phyloP scores from a whole-genome alignment of 441 rosid species.

The Populus trichocarpa region DNA sequence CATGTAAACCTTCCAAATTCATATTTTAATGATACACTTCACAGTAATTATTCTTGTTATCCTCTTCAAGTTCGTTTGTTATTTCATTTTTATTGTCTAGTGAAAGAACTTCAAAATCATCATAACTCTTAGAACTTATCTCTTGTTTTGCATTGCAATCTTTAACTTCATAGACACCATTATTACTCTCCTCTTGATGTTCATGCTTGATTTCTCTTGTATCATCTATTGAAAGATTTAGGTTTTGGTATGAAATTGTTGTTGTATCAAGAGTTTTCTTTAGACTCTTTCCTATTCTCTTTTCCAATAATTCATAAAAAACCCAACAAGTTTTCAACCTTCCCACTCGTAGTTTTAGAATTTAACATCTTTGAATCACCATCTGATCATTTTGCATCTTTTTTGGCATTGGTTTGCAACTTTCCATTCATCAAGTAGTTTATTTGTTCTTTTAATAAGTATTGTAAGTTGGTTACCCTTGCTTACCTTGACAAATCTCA shows the following conservation, averaged over 20 bases:
- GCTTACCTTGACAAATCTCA: too few species aligned
- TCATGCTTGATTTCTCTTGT: background rate
- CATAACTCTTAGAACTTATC: background rate
- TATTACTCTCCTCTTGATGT: conserved; percentile 3
- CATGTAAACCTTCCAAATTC: conserved; percentile 14
- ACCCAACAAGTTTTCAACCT: too few species aligned
- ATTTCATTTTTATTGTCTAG: conserved; percentile 12
- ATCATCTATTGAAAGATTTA: conserved; percentile 12
- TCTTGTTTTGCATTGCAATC: background rate
- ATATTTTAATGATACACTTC: conserved; percentile 2
- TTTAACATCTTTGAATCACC: too few species aligned
- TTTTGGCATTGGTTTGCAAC: too few species aligned
- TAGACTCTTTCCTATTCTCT: background rate
- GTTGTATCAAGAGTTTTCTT: conserved; percentile 15
- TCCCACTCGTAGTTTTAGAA: too few species aligned
- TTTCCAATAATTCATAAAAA: too few species aligned
- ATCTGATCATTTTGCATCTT: too few species aligned
- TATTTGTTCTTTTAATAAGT: too few species aligned
- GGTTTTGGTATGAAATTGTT: conserved; percentile 22
- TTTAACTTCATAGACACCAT: background rate
- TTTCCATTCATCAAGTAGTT: too few species aligned
- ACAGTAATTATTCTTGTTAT: background rate
- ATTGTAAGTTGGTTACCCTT: too few species aligned
- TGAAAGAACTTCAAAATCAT: conserved; percentile 13
- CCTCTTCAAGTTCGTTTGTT: conserved; percentile 1